Conservation (phyloP, 305 asterid species). For the Fraxinus nigra region DNA sequence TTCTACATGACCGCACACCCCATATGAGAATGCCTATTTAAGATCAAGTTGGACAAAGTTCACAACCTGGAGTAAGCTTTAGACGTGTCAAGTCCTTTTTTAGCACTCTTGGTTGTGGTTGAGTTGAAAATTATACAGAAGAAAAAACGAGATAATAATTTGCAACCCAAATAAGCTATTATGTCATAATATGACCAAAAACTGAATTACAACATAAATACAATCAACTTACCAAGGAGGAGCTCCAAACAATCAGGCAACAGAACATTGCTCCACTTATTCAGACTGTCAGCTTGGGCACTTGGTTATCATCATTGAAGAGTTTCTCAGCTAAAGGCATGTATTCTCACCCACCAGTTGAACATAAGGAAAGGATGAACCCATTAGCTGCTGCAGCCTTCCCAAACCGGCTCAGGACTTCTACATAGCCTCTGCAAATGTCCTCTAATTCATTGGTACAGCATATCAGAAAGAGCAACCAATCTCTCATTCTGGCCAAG, state of each 20-base stretch:
- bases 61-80: neutral
- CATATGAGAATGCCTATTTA: neutral
- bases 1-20: neutral
- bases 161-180: neutral
- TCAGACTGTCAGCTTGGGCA: conserved; percentile 82
- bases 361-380: conserved; percentile 85
- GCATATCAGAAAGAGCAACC: conserved; percentile 49
- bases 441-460: conserved; percentile 77
- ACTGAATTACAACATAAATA: neutral
- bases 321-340: conserved; percentile 90
- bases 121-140: neutral
- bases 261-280: conserved; percentile 88
- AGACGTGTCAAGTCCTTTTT: neutral
- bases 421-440: conserved; percentile 81
- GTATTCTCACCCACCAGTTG: conserved; percentile 94
- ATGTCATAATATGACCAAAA: neutral
- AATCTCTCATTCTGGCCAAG: conserved; percentile 82
- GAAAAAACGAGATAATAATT: neutral
- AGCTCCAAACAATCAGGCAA: conserved; percentile 82
- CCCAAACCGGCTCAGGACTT: conserved; percentile 85
- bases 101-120: neutral
- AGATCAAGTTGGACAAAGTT: neutral
- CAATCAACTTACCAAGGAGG: conserved; percentile 76
- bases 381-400: conserved; percentile 77
- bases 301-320: conserved; percentile 71